phyloP scores from a whole-genome alignment of 1,284 basidiomycete genomes.

The Cystobasidium sp. region DNA sequence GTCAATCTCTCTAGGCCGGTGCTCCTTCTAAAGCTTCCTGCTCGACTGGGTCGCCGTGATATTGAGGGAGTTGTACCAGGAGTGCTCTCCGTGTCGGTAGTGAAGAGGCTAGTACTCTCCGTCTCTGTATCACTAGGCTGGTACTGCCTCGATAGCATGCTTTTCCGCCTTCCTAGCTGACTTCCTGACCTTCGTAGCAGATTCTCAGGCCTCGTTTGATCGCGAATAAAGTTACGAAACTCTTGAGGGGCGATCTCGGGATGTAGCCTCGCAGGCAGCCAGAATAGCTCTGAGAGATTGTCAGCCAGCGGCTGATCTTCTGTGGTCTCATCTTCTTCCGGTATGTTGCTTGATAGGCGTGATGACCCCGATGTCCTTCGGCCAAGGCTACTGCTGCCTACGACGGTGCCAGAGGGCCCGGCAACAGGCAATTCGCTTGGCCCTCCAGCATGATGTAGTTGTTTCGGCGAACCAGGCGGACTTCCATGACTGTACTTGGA shows the following conservation, averaged over 20 bases:
- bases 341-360: background rate
- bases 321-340: conserved; percentile 11
- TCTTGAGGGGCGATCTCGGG: conserved; percentile 96
- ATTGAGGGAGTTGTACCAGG: conserved; percentile 64
- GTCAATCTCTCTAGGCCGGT: conserved; percentile 68
- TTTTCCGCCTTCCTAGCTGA: conserved; percentile 50
- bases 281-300: conserved; percentile 70
- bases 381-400: conserved; percentile 10
- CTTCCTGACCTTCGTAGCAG: conserved; percentile 50
- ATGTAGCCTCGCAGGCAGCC: conserved; percentile 94
- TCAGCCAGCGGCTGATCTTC: conserved; percentile 29
- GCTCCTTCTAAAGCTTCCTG: conserved; percentile 68
- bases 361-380: background rate
- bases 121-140: conserved; percentile 47
- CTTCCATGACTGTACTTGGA: conserved; percentile 11
- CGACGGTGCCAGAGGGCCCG: conserved; percentile 4
- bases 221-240: conserved; percentile 91
- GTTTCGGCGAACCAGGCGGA: conserved; percentile 28
- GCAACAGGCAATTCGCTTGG: background rate
- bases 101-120: conserved; percentile 62
- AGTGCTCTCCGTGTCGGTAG: conserved; percentile 84
- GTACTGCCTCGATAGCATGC: conserved; percentile 53
- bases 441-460: background rate
- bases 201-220: conserved; percentile 69
- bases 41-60: conserved; percentile 54